Base-by-base conservation (phyloP, 108 stramenopile species). In the Schizochytrium sp. region DNA sequence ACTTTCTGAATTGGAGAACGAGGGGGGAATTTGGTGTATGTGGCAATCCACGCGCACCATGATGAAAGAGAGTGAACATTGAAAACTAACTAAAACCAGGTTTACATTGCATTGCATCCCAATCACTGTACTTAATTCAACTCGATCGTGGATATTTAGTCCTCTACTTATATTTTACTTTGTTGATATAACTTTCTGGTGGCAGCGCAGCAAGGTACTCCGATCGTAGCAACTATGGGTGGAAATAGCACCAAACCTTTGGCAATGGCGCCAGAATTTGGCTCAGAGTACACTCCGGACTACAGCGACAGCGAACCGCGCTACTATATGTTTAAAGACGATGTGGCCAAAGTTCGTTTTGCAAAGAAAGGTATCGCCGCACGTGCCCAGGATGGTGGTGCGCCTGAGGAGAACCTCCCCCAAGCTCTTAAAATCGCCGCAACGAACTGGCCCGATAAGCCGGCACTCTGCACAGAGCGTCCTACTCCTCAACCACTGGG, bases 251-350 rank as follows among this genome's bases (percentile, higher is more conserved):
- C 49, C 10, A 83, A 47, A 50, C 49, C 46, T 5, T 19, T n/a
- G 44, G 40, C 5, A 2, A 50, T 50, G 46, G 49, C 44, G 8
- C 73, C 50, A 28, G n/a, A 4, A 5, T 7, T 12, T 4, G 10
- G 7, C 7, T 46, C 7, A 7, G 49, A 83, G 17, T 19, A 53
- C 49, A 8, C 40, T 0, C 73, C 73, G 15, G 73, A 53, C 73
- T 53, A 47, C 50, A 53, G 49, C 49, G 73, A 47, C 50, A 19
- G 45, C 13, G 73, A 42, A 19, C 46, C 46, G 44, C 7, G 45
- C 4, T 83, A n/a, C 28, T 46, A 83, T 50, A 83, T 83, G 73
- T 83, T 53, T 50, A 83, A 83, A 50, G 73, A 83, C 45, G 46
- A 47, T 8, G 73, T 83, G 44, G 73, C 73, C 49, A 47, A 47